Percentiles rank a stretch among this genome's conserved stretches.
Conservation (phyloP, 2,329 filamentous ascomycete species). For the Nigrospora sphaerica region DNA sequence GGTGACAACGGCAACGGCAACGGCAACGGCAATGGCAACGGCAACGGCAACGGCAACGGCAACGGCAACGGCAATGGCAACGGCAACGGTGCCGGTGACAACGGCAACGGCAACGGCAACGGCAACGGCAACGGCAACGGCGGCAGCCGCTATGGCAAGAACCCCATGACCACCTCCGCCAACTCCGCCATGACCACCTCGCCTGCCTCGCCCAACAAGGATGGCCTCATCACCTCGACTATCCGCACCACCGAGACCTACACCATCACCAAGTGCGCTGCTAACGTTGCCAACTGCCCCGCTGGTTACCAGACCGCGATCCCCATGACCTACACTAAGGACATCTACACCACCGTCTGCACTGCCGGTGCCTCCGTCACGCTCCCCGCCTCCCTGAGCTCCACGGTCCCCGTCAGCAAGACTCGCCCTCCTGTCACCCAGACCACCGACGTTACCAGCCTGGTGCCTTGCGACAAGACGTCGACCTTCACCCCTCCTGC, state of each 20-base stretch:
- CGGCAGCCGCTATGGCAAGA: too few relatives aligned
- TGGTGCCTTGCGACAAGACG: slow-evolving; percentile 16
- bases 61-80: not conserved
- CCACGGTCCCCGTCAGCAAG: slow-evolving; percentile 5
- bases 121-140: not conserved
- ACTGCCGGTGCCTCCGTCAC: slow-evolving; percentile 15
- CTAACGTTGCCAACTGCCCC: slow-evolving; percentile 31
- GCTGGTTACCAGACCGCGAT: slow-evolving; percentile 25
- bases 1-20: too few relatives aligned
- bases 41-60: not conserved
- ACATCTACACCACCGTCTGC: slow-evolving; percentile 22
- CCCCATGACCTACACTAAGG: slow-evolving; percentile 22
- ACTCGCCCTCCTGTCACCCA: slow-evolving; percentile 6
- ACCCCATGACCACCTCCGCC: not conserved
- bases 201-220: not conserved
- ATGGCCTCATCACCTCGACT: slow-evolving; percentile 13
- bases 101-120: not conserved
- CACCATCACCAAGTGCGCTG: slow-evolving; percentile 28
- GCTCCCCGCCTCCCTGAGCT: slow-evolving; percentile 6
- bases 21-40: not conserved
- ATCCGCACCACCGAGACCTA: slow-evolving; percentile 14
- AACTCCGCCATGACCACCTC: not conserved
- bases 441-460: slow-evolving; percentile 15
- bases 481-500: slow-evolving; percentile 12
- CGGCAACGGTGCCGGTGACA: not conserved